Evolutionary conservation across 257 asterid genomes (phyloP).

Genomic region (Marsdenia floribunda): DNA sequence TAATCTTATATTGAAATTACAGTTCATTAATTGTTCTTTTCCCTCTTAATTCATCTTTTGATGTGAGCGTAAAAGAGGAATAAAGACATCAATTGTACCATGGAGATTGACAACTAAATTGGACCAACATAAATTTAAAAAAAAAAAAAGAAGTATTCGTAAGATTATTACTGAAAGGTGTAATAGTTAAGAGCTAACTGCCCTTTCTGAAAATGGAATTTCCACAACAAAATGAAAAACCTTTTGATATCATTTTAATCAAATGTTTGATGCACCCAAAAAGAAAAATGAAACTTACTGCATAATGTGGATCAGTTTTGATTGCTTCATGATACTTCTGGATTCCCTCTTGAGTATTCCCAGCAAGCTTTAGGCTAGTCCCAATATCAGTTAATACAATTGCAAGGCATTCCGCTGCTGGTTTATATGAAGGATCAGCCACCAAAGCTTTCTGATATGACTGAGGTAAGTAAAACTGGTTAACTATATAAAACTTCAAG

Average conservation of each 20-base stretch:
- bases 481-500: background rate
- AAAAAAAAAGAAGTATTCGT: too few relatives aligned
- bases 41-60: too few relatives aligned
- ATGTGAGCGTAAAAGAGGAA: too few relatives aligned
- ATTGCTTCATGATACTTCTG: slow-evolving; percentile 94
- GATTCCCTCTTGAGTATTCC: slow-evolving; percentile 93
- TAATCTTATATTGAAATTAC: too few relatives aligned
- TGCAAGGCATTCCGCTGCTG: slow-evolving; percentile 93
- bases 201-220: background rate
- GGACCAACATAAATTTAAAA: too few relatives aligned
- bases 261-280: background rate
- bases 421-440: slow-evolving; percentile 79
- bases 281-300: slow-evolving; percentile 52
- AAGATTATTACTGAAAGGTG: too few relatives aligned
- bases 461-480: slow-evolving; percentile 39
- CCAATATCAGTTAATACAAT: slow-evolving; percentile 96
- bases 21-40: too few relatives aligned
- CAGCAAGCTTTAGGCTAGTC: slow-evolving; percentile 96
- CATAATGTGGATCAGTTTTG: slow-evolving; percentile 82
- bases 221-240: background rate
- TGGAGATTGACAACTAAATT: too few relatives aligned
- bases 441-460: slow-evolving; percentile 86
- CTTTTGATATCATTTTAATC: background rate
- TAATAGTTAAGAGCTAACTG: background rate
- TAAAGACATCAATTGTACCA: too few relatives aligned